Base-by-base conservation (phyloP, 805 yeast genomes). In the Kazachstania viticola region DNA sequence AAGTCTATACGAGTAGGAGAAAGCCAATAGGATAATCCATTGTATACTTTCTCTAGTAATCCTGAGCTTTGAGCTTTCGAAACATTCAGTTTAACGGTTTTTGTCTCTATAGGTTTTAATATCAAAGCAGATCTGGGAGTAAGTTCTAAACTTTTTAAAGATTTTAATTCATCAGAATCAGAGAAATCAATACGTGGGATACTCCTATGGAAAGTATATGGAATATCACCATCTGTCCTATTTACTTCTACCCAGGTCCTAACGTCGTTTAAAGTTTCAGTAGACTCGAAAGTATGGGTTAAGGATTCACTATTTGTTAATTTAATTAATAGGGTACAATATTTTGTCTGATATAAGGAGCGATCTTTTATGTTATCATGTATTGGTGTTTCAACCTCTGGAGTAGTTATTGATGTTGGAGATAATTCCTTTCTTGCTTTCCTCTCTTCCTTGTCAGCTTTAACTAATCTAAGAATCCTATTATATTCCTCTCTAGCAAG, bases 81-180 rank as follows among this genome's bases (percentile, higher is more conserved):
- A 45, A 30, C 62, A 54, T 36, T 47, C 32, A n/a, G 50, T 14
- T 29, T 29, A 6, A 35, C 35, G 9, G 30, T 24, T 25, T 44
- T 50, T 17, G 50, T 49, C 16, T 48, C 47, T 19, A 65, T 60
- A 0, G 91, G 87, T 47, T 80, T 79, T 40, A 85, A 59, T 16
- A 82, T 75, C 29, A 85, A 54, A 0, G 79, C 82, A 9, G 93
- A 76, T 35, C 93, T 64, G 2, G 88, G 87, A 12, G 71, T 65
- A 31, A 85, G 58, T 15, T 72, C 74, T 33, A 85, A 59, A 3
- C 62, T 67, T 17, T 49, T 50, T 24, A 85, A 58, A 3, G 73
- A 56, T 36, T 57, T 56, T 34, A 65, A 64, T 43, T 84, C 88
- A 30, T 78, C 79, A 0, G 72, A 68, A 4, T 65, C 68, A 2